Base-by-base conservation (phyloP, 148 eudicot species). In the Nepenthes mirabilis region DNA sequence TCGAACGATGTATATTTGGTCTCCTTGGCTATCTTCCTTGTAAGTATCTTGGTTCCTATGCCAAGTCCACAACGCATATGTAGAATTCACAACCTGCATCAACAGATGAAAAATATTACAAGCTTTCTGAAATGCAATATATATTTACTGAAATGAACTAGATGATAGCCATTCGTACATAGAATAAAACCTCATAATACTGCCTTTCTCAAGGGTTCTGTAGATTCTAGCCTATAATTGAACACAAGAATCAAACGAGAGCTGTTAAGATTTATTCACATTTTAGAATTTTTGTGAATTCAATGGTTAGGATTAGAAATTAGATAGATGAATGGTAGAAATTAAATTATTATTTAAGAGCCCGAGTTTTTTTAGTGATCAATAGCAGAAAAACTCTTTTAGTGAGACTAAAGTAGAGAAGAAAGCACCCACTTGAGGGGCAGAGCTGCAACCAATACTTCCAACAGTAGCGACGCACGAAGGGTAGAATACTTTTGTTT, bases 51-150 rank as follows among this genome's bases (percentile, higher is more conserved):
- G 93, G 64, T 91, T 91, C 60, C 97, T 73, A 68, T 91, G 86
- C 97, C 97, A 91, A 37, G 93, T 91, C 97, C 97, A 91, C 57
- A 91, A 74, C n/a, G 97, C 93, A 74, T 87, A 68, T 11, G 93
- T 85, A 9, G 95, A 83, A 57, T 91, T 91, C 74, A 74, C 52
- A 60, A 91, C 87, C 95, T 87, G 85, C 58, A 61, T 37, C 33
- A 1, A 6, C 12, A 47, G 52, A 67, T 36, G 47, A 9, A 47
- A 10, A 0, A 14, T 23, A 23, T 23, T 23, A 23, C 23, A 23
- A n/a, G n/a, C n/a, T n/a, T n/a, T n/a, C n/a, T n/a, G n/a, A n/a
- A 23, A 23, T 23, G 23, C 23, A 23, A 23, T 23, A 14, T 10
- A 58, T 37, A 58, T 58, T 32, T 40, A 37, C 10, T 32, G 58